A percentile compares a stretch with the other conserved stretches of the same genome.
These are phyloP conservation scores for Colletotrichum sp. DNA, from an alignment of 2,329 filamentous ascomycete genomes.

Conservation along the genomic window DNA sequence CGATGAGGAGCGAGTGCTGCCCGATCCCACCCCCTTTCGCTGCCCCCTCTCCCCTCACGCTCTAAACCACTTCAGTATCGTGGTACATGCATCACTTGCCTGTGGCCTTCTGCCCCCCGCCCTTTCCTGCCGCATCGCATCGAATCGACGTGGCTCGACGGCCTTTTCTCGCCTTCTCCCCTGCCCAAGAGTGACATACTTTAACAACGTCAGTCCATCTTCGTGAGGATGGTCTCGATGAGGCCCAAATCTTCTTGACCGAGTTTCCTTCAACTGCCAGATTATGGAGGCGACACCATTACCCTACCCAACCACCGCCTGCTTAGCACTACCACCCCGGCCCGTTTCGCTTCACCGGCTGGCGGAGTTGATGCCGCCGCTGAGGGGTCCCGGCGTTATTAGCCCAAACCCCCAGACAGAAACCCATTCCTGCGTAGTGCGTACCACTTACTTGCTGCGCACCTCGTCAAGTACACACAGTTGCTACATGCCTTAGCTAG, in stretches of 20 bases:
- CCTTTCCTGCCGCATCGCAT: constrained; percentile 19
- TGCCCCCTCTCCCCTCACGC: not conserved
- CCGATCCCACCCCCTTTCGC: constrained; percentile 16
- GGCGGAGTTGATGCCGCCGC: constrained; percentile 20
- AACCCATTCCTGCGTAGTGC: not conserved
- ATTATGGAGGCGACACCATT: not conserved
- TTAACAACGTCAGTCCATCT: constrained; percentile 10
- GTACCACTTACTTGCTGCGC: not conserved
- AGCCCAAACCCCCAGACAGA: not conserved
- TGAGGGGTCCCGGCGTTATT: constrained; percentile 15
- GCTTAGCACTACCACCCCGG: constrained; percentile 14
- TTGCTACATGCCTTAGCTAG: not conserved
- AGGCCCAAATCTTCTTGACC: constrained; percentile 18
- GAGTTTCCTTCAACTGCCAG: constrained; percentile 16
- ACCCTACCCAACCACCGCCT: constrained; percentile 16
- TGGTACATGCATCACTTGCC: constrained; percentile 14
- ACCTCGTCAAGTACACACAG: not conserved
- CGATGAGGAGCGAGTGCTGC: constrained; percentile 14
- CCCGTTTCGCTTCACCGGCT: constrained; percentile 20
- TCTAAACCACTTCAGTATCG: constrained; percentile 14
- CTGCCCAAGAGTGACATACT: not conserved
- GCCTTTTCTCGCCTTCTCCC: constrained; percentile 4
- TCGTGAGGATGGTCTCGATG: constrained; percentile 18
- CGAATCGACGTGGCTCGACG: constrained; percentile 20
- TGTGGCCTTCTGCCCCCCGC: constrained; percentile 2